Evolutionary conservation across 2,329 filamentous ascomycete genomes (phyloP), one percentile per base, ranked within the genome.

Genomic region (Colletotrichum magnum): DNA sequence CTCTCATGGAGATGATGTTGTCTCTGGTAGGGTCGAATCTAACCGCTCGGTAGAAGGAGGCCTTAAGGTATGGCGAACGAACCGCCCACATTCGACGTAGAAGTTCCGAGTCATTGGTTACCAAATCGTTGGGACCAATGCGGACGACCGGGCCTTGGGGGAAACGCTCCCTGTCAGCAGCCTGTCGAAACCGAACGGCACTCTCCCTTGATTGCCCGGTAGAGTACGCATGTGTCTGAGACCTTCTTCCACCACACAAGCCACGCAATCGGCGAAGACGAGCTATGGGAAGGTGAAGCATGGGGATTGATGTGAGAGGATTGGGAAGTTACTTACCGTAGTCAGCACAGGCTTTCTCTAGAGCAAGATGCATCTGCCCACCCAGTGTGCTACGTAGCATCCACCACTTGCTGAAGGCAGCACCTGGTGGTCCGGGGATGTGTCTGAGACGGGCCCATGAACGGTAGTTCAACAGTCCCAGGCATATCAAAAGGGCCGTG

Each of bases 31-130:
- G 75, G 47, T 78, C 74, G 52, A 78, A 75, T 4, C 76, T 73
- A 47, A 76, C 69, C 10, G 81, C 82, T 71, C 83, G 80, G 74
- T 85, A 85, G 74, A 78, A 52, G 74, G 76, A 3, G 74, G 76
- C 72, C 73, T 74, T 56, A 69, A 72, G 64, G 63, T 80, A 81
- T 2, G 71, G 71, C 13, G 79, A 80, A 24, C 77, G 75, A 6
- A 76, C 74, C 15, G 74, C 76, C 71, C 75, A 77, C 74, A 81
- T 80, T 59, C 75, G 74, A 24, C 75, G 74, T 32, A 81, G 62
- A 24, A 79, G 52, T 24, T 80, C 76, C n/a, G 77, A 74, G 64
- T 80, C 79, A 61, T 75, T 76, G 48, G 79, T 81, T 43, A 78
- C 73, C 50, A 81, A 68, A 57, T 77, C 76, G 66, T 79, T 78